These are phyloP conservation scores for Echinochloa phyllopogon DNA, from an alignment of 176 grass and related monocot species.

Conservation along the genomic window DNA sequence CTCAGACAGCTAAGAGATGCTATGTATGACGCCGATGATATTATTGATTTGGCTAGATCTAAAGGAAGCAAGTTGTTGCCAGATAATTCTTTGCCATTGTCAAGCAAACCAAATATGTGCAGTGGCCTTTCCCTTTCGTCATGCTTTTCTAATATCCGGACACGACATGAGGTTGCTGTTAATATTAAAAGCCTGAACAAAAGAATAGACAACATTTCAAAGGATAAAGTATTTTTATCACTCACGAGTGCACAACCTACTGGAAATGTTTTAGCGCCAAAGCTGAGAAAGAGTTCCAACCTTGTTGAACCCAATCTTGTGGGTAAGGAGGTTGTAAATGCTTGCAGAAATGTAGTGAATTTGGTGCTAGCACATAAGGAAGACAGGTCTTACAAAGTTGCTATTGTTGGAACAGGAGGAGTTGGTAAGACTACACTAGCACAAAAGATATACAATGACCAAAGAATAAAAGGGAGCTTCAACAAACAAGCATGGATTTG, in stretches of 20 bases:
- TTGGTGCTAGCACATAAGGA: conserved; percentile 3
- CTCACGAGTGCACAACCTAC: neutral
- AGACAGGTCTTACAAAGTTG: neutral
- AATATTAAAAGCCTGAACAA: conserved; percentile 32
- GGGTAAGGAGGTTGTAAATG: conserved; percentile 31
- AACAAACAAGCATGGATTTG: conserved; percentile 38
- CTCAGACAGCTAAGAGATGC: conserved; percentile 43
- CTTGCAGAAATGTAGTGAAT: conserved; percentile 13
- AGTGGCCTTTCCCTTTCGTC: neutral
- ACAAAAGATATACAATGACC: conserved; percentile 46
- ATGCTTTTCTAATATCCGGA: neutral
- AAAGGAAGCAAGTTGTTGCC: conserved; percentile 22
- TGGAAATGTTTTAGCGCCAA: neutral
- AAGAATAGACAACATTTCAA: conserved; percentile 42
- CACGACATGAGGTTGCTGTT: conserved; percentile 27
- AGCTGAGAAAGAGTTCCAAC: conserved; percentile 2
- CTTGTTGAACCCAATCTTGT: conserved; percentile 39
- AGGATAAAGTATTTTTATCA: conserved; percentile 10
- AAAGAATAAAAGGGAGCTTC: conserved; percentile 30
- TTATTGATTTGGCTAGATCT: conserved; percentile 39
- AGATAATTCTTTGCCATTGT: neutral
- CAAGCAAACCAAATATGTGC: conserved; percentile 4
- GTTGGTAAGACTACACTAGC: conserved; percentile 52
- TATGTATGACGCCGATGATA: conserved; percentile 55
- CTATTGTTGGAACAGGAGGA: conserved; percentile 45